phyloP scores from a whole-genome alignment of 768 basidiomycete genomes.

The Rhodotorula graminis region DNA sequence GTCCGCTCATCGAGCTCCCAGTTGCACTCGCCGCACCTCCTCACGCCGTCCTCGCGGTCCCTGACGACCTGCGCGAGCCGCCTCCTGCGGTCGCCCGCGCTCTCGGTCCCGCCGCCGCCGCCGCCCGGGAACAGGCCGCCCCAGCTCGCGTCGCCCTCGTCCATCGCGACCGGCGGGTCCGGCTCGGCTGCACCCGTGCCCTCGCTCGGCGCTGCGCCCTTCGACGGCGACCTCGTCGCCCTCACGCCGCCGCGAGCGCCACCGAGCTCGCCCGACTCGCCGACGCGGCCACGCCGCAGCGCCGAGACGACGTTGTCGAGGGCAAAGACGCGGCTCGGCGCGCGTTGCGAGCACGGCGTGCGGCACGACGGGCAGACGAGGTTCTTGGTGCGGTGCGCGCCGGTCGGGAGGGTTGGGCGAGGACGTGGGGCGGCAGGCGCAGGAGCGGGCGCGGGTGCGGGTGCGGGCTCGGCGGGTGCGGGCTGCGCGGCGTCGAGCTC shows the following conservation, averaged over 20 bases:
- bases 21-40: conserved; percentile 31
- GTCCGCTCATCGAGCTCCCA: conserved; percentile 33
- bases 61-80: conserved; percentile 24
- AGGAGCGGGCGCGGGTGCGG: background rate
- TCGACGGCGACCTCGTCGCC: background rate
- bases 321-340: conserved; percentile 27
- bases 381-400: conserved; percentile 28
- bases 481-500: too few species aligned
- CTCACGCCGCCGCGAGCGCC: background rate
- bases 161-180: background rate
- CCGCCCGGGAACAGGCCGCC: conserved; percentile 15
- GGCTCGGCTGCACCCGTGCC: background rate
- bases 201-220: background rate
- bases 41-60: conserved; percentile 33
- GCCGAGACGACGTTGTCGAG: conserved; percentile 21
- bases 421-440: background rate
- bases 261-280: background rate
- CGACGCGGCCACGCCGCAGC: conserved; percentile 4
- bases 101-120: conserved; percentile 5
- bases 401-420: conserved; percentile 2
- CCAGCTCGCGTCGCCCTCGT: conserved; percentile 20
- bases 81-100: conserved; percentile 1
- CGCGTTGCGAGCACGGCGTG: conserved; percentile 1
- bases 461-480: background rate
- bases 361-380: conserved; percentile 38